phyloP scores from a whole-genome alignment of 192 early-diverging fungal species.

The Neocallimastix lanati region DNA sequence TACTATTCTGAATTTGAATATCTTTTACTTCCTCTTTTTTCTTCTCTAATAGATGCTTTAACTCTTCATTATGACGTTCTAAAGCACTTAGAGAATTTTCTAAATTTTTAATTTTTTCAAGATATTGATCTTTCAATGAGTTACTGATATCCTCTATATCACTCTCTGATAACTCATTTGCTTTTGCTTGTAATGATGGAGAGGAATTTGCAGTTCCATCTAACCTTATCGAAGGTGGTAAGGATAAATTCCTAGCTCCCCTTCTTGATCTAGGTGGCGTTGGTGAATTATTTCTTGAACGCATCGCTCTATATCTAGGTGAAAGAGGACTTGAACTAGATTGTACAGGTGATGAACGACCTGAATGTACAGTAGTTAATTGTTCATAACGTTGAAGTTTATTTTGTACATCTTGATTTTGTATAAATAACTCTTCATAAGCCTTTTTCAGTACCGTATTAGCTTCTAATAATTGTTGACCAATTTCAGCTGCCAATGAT shows the following conservation, averaged over 20 bases:
- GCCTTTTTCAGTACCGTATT: slow-evolving; percentile 6
- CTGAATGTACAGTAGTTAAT: background rate
- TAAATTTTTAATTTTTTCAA: background rate
- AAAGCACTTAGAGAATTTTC: background rate
- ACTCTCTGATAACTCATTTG: background rate
- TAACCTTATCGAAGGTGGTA: background rate
- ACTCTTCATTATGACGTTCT: background rate
- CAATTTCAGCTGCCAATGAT: slow-evolving; percentile 10
- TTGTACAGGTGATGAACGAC: background rate
- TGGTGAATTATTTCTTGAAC: background rate
- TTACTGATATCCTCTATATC: background rate
- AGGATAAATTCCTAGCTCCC: background rate
- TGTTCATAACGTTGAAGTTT: background rate
- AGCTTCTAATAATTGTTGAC: slow-evolving; percentile 7
- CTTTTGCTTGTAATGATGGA: background rate
- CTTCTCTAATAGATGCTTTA: background rate
- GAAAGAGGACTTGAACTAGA: background rate
- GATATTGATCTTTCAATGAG: background rate
- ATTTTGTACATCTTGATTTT: background rate
- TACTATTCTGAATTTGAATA: background rate
- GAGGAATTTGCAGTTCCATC: background rate
- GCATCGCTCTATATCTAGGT: background rate
- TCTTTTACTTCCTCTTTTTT: background rate
- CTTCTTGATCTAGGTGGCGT: background rate
- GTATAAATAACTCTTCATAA: slow-evolving; percentile 1